Conservation (phyloP, 2,329 filamentous ascomycete genomes). For the Neoarthrinium moseri region DNA sequence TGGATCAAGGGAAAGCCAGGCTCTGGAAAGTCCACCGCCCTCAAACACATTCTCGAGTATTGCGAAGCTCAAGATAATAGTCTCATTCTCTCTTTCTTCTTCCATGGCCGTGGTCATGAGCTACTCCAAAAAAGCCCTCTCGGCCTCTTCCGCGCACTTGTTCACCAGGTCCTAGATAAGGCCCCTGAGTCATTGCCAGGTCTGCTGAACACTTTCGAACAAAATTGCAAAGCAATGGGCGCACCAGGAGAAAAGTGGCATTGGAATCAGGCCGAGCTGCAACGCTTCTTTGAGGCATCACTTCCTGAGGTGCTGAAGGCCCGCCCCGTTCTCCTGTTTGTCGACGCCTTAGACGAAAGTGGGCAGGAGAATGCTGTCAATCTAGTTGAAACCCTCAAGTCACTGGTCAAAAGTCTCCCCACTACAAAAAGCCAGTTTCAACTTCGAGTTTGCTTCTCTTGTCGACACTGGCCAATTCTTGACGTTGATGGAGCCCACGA, state of each 20-base stretch:
- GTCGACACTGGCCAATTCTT: constrained; percentile 44
- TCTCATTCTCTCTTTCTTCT: constrained; percentile 41
- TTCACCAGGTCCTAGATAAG: constrained; percentile 40
- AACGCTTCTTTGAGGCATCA: neutral
- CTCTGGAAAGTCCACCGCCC: constrained; percentile 2
- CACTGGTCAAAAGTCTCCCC: neutral
- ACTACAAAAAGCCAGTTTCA: too few species aligned
- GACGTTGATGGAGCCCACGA: constrained; percentile 24
- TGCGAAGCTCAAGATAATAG: constrained; percentile 9
- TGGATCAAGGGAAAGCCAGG: constrained; percentile 8
- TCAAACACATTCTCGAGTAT: neutral
- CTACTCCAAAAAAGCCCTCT: constrained; percentile 41
- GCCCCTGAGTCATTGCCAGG: neutral
- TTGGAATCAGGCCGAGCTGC: neutral
- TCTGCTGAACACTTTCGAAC: neutral
- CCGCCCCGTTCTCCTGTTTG: constrained; percentile 25
- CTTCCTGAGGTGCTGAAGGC: constrained; percentile 11
- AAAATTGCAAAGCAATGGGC: neutral
- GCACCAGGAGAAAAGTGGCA: neutral
- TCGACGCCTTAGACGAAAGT: constrained; percentile 21
- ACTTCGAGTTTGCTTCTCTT: constrained; percentile 15
- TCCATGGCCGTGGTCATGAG: constrained; percentile 40
- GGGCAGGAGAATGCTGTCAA: constrained; percentile 15
- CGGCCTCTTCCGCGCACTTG: constrained; percentile 44
- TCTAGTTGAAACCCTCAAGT: constrained; percentile 5